These are phyloP conservation scores for Haplosporangium sp. DNA, from an alignment of 371 early-diverging fungal species.

Conservation along the genomic window DNA sequence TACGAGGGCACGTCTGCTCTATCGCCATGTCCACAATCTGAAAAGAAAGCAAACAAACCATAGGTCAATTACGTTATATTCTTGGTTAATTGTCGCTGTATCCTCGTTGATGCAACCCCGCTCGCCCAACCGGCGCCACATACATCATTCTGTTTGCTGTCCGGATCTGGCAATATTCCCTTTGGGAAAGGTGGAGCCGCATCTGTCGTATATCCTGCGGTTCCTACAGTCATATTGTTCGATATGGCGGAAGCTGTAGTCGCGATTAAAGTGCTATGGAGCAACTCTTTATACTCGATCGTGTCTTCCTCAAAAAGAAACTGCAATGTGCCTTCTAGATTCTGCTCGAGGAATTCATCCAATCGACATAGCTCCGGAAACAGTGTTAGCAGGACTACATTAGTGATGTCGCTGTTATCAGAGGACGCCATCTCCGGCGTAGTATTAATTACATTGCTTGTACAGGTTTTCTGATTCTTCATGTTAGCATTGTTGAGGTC, in stretches of 20 bases:
- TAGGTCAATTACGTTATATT: too few species aligned
- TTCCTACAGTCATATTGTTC: not conserved
- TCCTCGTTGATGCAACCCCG: too few species aligned
- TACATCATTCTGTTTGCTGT: slow-evolving; percentile 17
- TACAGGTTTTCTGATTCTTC: not conserved
- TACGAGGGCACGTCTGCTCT: slow-evolving; percentile 15
- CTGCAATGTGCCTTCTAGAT: not conserved
- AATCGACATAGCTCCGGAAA: slow-evolving; percentile 23
- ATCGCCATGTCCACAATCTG: slow-evolving; percentile 35
- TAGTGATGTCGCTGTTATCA: slow-evolving; percentile 15
- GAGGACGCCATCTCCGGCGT: not conserved
- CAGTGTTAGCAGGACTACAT: slow-evolving; percentile 33
- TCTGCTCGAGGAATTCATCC: slow-evolving; percentile 13
- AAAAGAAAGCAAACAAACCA: not conserved
- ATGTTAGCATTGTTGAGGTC: not conserved
- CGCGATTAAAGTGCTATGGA: slow-evolving; percentile 29
- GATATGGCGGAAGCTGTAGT: not conserved
- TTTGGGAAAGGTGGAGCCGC: slow-evolving; percentile 1
- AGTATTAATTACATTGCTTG: not conserved
- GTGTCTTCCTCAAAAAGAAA: slow-evolving; percentile 12
- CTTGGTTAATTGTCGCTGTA: too few species aligned
- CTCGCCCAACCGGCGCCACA: not conserved
- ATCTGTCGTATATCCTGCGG: not conserved
- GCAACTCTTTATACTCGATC: slow-evolving; percentile 22
- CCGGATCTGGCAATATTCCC: not conserved